These are phyloP conservation scores for Magnusiomyces clavatus DNA, from an alignment of 1,139 yeast genomes.

Conservation along the genomic window DNA sequence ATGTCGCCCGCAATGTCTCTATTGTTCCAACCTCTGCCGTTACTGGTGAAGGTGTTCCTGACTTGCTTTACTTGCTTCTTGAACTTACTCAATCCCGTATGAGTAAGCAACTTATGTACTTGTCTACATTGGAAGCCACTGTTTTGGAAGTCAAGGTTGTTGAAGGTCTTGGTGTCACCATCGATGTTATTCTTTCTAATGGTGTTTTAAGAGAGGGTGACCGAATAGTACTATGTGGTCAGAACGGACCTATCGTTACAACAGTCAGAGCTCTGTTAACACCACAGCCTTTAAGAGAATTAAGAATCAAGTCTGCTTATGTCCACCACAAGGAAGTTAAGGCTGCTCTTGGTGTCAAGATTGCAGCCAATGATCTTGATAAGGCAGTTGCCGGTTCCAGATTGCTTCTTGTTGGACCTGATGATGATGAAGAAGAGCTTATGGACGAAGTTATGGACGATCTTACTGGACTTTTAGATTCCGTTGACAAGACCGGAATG, in stretches of 20 bases:
- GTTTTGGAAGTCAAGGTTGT: slow-evolving; percentile 96
- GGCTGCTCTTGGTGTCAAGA: slow-evolving; percentile 98
- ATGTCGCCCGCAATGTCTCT: slow-evolving; percentile 86
- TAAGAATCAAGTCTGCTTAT: slow-evolving; percentile 91
- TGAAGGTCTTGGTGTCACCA: slow-evolving; percentile 98
- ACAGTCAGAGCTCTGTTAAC: slow-evolving; percentile 92
- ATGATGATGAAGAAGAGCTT: slow-evolving; percentile 93
- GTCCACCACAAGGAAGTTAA: slow-evolving; percentile 95
- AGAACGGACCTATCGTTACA: slow-evolving; percentile 98
- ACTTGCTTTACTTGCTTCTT: slow-evolving; percentile 87
- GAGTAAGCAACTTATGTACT: slow-evolving; percentile 97
- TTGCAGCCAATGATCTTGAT: slow-evolving; percentile 94
- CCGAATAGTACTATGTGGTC: slow-evolving; percentile 89
- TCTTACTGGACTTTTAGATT: slow-evolving; percentile 85
- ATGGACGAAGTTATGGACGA: slow-evolving; percentile 99
- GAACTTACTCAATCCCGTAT: slow-evolving; percentile 97
- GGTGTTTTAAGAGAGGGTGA: slow-evolving; percentile 95
- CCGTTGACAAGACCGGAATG: slow-evolving; percentile 87
- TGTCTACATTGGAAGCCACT: slow-evolving; percentile 90
- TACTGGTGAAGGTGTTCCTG: slow-evolving; percentile 99
- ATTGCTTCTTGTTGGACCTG: slow-evolving; percentile 89
- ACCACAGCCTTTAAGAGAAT: slow-evolving; percentile 94
- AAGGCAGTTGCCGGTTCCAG: slow-evolving; percentile 99
- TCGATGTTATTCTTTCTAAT: slow-evolving; percentile 92
- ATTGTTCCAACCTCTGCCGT: slow-evolving; percentile 98